Evolutionary conservation across 257 asterid genomes (phyloP).

Genomic region (Datura wrightii): DNA sequence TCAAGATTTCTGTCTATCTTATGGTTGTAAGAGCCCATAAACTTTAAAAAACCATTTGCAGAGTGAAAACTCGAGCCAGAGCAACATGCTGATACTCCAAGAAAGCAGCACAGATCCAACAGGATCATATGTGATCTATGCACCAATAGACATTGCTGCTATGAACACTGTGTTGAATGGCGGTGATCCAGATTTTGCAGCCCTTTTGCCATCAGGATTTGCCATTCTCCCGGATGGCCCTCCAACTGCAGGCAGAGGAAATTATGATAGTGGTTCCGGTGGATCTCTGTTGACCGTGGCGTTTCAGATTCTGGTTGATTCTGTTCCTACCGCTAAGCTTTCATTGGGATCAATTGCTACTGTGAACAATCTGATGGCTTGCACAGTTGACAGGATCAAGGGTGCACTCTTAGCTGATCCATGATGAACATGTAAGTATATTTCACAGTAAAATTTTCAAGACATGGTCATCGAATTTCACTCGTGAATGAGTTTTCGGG

Average conservation of each 20-base stretch:
- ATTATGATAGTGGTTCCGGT: constrained; percentile 23
- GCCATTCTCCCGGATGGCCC: constrained; percentile 67
- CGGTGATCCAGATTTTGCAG: constrained; percentile 42
- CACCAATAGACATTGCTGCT: constrained; percentile 48
- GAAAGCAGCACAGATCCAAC: constrained; percentile 56
- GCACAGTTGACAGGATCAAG: constrained; percentile 51
- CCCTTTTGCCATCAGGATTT: constrained; percentile 67
- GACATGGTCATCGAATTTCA: too few species aligned
- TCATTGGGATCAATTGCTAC: constrained; percentile 44
- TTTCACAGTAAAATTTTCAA: too few species aligned
- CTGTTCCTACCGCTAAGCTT: constrained; percentile 41
- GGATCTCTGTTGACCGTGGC: constrained; percentile 61
- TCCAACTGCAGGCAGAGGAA: not conserved
- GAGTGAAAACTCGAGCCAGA: constrained; percentile 39
- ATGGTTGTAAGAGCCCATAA: too few species aligned
- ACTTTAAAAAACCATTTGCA: not conserved
- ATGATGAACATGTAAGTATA: not conserved
- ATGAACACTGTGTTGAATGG: constrained; percentile 42
- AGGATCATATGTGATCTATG: constrained; percentile 51
- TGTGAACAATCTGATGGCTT: constrained; percentile 40
- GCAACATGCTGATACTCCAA: constrained; percentile 45
- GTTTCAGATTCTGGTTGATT: constrained; percentile 57
- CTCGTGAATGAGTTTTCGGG: too few species aligned
- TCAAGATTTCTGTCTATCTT: too few species aligned
- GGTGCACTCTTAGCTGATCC: constrained; percentile 29